These are phyloP conservation scores for Rhizoctonia solani DNA, from an alignment of 1,284 basidiomycete genomes.

Conservation along the genomic window DNA sequence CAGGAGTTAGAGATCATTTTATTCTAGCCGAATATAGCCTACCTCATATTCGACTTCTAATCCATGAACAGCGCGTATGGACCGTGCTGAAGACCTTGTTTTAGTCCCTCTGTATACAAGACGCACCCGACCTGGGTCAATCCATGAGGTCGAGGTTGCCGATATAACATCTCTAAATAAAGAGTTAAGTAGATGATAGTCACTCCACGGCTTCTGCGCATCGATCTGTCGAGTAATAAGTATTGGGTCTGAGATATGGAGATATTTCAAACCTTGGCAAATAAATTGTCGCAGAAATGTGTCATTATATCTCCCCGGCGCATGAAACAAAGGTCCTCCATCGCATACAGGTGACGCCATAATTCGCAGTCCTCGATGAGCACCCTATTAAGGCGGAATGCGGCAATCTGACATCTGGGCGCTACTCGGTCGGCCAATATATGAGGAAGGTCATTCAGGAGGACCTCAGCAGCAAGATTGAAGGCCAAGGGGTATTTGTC, in stretches of 20 bases:
- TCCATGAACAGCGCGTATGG: slow-evolving; percentile 60
- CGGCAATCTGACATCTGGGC: slow-evolving; percentile 60
- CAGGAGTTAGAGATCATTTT: neutral
- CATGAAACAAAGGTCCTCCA: slow-evolving; percentile 78
- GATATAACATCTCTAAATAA: slow-evolving; percentile 71
- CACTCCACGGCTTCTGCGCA: slow-evolving; percentile 67
- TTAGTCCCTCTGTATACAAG: slow-evolving; percentile 63
- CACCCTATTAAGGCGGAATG: slow-evolving; percentile 60
- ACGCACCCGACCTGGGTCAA: slow-evolving; percentile 73
- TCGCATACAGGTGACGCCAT: slow-evolving; percentile 66
- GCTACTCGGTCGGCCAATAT: slow-evolving; percentile 66
- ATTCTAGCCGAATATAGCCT: neutral
- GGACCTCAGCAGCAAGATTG: slow-evolving; percentile 24
- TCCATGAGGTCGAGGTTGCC: slow-evolving; percentile 56
- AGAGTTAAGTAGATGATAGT: slow-evolving; percentile 83
- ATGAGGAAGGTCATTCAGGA: slow-evolving; percentile 54
- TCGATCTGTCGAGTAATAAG: slow-evolving; percentile 62
- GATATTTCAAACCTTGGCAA: slow-evolving; percentile 63
- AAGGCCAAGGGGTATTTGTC: slow-evolving; percentile 20
- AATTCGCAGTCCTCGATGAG: slow-evolving; percentile 73
- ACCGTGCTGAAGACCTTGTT: slow-evolving; percentile 57
- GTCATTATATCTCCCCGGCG: slow-evolving; percentile 70
- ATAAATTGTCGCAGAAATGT: slow-evolving; percentile 71
- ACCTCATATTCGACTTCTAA: slow-evolving; percentile 74
- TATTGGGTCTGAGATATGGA: neutral